phyloP scores from a whole-genome alignment of 768 basidiomycete genomes.

The Tremella mesenterica region DNA sequence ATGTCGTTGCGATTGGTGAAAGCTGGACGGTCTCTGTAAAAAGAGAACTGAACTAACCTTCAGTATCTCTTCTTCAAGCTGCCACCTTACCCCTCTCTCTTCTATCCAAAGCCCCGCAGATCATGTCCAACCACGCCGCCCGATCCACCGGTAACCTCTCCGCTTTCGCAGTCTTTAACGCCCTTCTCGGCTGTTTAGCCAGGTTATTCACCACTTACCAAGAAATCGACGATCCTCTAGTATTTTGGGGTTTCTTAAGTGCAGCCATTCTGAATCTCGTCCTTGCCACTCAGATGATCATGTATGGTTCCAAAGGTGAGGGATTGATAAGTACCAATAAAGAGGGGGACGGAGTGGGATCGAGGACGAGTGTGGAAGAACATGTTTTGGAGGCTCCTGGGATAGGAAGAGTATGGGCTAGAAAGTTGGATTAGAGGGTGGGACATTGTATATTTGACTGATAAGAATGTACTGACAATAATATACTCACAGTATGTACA shows the following conservation, averaged over 20 bases:
- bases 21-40: not conserved
- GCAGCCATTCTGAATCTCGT: conserved; percentile 73
- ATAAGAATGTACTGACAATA: too few relatives aligned
- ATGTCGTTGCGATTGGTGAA: conserved; percentile 4
- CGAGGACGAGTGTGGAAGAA: conserved; percentile 8
- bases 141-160: conserved; percentile 87
- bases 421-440: conserved; percentile 28
- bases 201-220: conserved; percentile 85
- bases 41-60: not conserved
- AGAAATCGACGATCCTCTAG: conserved; percentile 73
- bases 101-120: conserved; percentile 90
- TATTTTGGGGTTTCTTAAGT: conserved; percentile 73
- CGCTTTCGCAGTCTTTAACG: conserved; percentile 79
- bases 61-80: conserved; percentile 65
- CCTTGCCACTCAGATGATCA: conserved; percentile 74
- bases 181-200: conserved; percentile 80
- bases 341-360: not conserved
- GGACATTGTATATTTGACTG: too few relatives aligned
- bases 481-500: too few relatives aligned
- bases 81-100: conserved; percentile 82
- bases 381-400: conserved; percentile 5
- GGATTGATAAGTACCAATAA: too few relatives aligned
- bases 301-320: conserved; percentile 49
- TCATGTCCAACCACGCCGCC: conserved; percentile 65
- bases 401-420: conserved; percentile 16